Evolutionary conservation across 441 rosid genomes (phyloP), one percentile per base, ranked within the genome.

Genomic region (Mallotus repandus): DNA sequence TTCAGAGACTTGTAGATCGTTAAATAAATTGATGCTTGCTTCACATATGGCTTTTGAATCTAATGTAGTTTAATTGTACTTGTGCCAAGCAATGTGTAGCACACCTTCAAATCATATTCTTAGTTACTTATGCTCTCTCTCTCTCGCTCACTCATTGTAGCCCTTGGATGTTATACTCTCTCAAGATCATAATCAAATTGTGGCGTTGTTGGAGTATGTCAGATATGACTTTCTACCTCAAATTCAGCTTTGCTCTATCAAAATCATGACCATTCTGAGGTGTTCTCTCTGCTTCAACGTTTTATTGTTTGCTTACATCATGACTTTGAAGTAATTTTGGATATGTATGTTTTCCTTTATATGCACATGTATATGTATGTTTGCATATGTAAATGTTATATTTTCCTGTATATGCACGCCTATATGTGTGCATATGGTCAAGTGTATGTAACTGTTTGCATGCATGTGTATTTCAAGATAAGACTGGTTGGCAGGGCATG

Each of bases 121-220:
- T 43, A 43, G 10, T 52, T 49, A 61, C 48, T 64, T 4, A 38
- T 73, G 67, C 61, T 35, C 7, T 64, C 43, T 25, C 14, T 29
- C 9, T 18, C 25, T 49, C 32, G 79, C 71, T 60, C 41, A 53
- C 77, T 77, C 72, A 63, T 68, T 84, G 87, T 88, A 96, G 99
- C 97, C 97, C 72, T 77, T 96, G 89, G 98, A 96, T 83, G 81
- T 91, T 76, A 91, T 96, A 80, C 97, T 96, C 70, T 90, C 94
- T 58, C 99, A 96, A 82, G 98, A 93, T 85, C 96, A 88, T 85
- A 86, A 87, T 80, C 99, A 90, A 84, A 86, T 90, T 80, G 85
- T 90, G 69, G 85, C 89, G 38, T 74, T 96, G 81, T 59, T 96
- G 91, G 99, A 91, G 90, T 93, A 88, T 79, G 91, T 93, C 72